These are phyloP conservation scores for Termitomyces titanicus DNA, from an alignment of 768 basidiomycete species.

Conservation along the genomic window DNA sequence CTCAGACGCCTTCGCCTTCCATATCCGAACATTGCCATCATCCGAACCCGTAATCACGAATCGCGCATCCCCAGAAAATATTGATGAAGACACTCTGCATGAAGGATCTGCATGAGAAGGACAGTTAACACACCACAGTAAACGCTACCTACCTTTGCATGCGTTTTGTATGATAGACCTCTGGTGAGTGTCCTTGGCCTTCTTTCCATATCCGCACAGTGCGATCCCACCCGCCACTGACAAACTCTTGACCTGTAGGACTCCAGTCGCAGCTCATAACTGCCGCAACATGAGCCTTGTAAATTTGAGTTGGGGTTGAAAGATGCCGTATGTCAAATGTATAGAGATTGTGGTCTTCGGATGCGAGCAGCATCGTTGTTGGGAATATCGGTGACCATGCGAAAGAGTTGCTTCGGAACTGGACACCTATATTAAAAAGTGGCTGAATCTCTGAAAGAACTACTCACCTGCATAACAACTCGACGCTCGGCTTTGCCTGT, in stretches of 20 bases:
- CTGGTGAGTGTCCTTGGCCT: conserved; percentile 73
- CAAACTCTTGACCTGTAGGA: conserved; percentile 93
- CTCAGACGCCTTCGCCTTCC: conserved; percentile 92
- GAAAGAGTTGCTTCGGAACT: conserved; percentile 88
- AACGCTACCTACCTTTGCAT: conserved; percentile 78
- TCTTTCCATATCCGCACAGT: conserved; percentile 93
- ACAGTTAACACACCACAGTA: neutral
- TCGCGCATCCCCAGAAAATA: conserved; percentile 87
- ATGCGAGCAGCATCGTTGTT: conserved; percentile 87
- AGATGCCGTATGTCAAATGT: conserved; percentile 94
- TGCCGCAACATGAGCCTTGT: conserved; percentile 95
- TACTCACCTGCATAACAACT: conserved; percentile 79
- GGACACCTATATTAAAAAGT: neutral
- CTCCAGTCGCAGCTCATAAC: conserved; percentile 98
- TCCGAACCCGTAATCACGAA: conserved; percentile 91
- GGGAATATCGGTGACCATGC: conserved; percentile 97
- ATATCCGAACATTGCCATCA: conserved; percentile 91
- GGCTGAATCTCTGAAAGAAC: neutral
- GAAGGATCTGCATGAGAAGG: neutral
- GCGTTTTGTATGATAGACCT: conserved; percentile 97
- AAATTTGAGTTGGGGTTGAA: conserved; percentile 80
- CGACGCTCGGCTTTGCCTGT: conserved; percentile 94
- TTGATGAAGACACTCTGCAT: conserved; percentile 77
- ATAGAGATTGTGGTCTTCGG: conserved; percentile 97
- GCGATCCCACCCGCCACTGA: conserved; percentile 95